These are phyloP conservation scores for Penicillium atrosanguineum DNA, from an alignment of 495 filamentous ascomycete genomes.

Conservation along the genomic window DNA sequence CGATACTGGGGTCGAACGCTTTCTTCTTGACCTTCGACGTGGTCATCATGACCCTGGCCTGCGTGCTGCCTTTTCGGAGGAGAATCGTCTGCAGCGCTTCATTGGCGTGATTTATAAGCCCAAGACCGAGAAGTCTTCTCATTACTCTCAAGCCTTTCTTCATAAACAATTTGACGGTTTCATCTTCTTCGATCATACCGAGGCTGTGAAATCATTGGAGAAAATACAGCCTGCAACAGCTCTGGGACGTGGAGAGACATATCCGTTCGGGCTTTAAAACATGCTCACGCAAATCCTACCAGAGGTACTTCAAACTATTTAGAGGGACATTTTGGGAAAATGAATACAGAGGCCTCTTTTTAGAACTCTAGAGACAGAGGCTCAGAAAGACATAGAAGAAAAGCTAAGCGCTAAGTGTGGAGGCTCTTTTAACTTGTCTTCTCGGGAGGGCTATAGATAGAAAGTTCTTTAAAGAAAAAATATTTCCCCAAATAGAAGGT, in stretches of 20 bases:
- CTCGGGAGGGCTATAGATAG: no score
- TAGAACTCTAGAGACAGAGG: no score
- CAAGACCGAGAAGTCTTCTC: constrained; percentile 51
- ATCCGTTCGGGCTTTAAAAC: constrained; percentile 56
- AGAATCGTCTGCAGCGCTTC: constrained; percentile 49
- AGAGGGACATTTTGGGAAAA: no score
- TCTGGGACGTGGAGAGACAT: constrained; percentile 50
- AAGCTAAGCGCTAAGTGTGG: no score
- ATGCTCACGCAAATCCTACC: background rate
- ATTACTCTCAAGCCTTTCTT: constrained; percentile 53
- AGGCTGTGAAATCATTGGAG: constrained; percentile 52
- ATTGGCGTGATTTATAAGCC: constrained; percentile 62
- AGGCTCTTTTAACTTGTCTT: no score
- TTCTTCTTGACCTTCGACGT: constrained; percentile 49
- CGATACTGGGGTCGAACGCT: constrained; percentile 43
- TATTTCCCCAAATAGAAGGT: no score
- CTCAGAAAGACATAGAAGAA: no score
- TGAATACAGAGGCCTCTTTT: no score
- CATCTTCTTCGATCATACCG: constrained; percentile 55
- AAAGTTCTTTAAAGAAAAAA: no score
- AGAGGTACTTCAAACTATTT: no score
- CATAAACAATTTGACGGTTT: constrained; percentile 57
- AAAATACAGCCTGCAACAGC: constrained; percentile 48
- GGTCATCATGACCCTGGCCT: constrained; percentile 35
- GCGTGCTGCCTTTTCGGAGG: constrained; percentile 35